These are phyloP conservation scores for Artomyces pyxidatus DNA, from an alignment of 768 basidiomycete genomes.

Conservation along the genomic window DNA sequence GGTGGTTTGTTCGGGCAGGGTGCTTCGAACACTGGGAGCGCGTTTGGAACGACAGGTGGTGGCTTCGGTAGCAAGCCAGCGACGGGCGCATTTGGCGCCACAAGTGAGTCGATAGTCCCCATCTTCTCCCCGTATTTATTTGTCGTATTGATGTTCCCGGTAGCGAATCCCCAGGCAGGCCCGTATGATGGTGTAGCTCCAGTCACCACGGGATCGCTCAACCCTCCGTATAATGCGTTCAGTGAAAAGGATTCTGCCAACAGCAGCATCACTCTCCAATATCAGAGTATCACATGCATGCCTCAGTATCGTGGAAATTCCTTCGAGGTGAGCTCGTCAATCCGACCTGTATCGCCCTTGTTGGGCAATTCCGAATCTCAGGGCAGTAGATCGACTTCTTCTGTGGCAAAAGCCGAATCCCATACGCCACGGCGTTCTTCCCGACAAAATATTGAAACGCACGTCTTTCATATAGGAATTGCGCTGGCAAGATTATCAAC, in stretches of 20 bases:
- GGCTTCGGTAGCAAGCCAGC: slow-evolving; percentile 37
- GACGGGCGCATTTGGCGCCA: slow-evolving; percentile 35
- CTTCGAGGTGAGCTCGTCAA: slow-evolving; percentile 32
- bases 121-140: background rate
- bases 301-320: slow-evolving; percentile 72
- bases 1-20: slow-evolving; percentile 54
- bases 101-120: slow-evolving; percentile 20
- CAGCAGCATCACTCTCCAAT: slow-evolving; percentile 46
- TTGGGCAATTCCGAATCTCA: no score
- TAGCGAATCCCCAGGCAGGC: slow-evolving; percentile 24
- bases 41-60: slow-evolving; percentile 18
- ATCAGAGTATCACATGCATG: slow-evolving; percentile 77
- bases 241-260: slow-evolving; percentile 58
- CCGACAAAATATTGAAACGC: no score
- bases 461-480: slow-evolving; percentile 31
- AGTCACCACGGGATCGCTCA: slow-evolving; percentile 62
- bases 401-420: no score
- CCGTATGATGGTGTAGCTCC: slow-evolving; percentile 35
- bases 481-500: slow-evolving; percentile 39
- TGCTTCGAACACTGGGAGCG: slow-evolving; percentile 30
- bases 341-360: slow-evolving; percentile 3
- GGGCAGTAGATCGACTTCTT: no score
- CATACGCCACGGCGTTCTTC: no score
- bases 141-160: slow-evolving; percentile 1
- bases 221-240: slow-evolving; percentile 51